Evolutionary conservation across 805 yeast species (phyloP).

Genomic region (Wickerhamiella domercqiae): DNA sequence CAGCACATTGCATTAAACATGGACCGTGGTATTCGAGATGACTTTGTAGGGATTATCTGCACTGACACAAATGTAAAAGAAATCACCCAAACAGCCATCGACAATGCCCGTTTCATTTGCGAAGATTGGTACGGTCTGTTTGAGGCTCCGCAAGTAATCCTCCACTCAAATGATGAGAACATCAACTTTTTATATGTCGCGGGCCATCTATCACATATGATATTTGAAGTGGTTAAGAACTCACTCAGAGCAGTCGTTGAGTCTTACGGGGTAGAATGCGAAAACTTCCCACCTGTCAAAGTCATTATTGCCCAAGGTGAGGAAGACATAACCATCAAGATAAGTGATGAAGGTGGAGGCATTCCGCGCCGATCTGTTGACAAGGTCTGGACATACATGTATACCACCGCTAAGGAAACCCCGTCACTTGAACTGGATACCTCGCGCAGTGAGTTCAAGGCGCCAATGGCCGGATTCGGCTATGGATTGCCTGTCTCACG

Average conservation of each 20-base stretch:
- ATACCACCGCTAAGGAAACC: constrained; percentile 68
- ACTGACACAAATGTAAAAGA: constrained; percentile 72
- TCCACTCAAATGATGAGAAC: constrained; percentile 54
- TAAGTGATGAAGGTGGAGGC: constrained; percentile 90
- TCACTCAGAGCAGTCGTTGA: constrained; percentile 83
- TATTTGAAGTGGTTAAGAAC: constrained; percentile 77
- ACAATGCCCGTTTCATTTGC: constrained; percentile 78
- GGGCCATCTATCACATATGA: constrained; percentile 81
- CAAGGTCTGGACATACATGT: constrained; percentile 78
- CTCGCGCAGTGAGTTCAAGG: constrained; percentile 51
- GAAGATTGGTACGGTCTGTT: constrained; percentile 79
- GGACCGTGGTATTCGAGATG: constrained; percentile 40
- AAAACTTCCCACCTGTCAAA: constrained; percentile 68
- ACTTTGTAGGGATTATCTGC: constrained; percentile 82
- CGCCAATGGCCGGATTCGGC: constrained; percentile 92
- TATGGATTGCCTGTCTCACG: constrained; percentile 81
- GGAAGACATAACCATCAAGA: constrained; percentile 80
- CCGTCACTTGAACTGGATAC: constrained; percentile 48
- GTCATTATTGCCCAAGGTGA: constrained; percentile 77
- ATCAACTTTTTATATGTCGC: constrained; percentile 83
- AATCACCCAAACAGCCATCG: constrained; percentile 75
- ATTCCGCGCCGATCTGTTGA: constrained; percentile 75
- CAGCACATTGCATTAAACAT: constrained; percentile 75
- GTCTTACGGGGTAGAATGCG: constrained; percentile 50
- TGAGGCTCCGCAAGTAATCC: constrained; percentile 71